phyloP scores from a whole-genome alignment of 352 stramenopile species.

The Elongisporangium prolatum region DNA sequence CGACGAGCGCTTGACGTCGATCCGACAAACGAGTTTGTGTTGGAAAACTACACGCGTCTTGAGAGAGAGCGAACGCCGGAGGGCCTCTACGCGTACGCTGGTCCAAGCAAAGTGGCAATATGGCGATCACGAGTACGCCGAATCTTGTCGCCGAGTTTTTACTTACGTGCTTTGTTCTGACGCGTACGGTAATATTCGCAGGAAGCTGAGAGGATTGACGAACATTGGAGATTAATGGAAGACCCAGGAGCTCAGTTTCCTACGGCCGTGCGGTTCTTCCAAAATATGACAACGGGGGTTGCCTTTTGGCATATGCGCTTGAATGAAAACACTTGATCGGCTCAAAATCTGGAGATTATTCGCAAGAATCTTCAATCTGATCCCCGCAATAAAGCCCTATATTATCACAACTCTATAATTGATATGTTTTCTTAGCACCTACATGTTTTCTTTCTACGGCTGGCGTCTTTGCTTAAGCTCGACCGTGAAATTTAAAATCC shows the following conservation, averaged over 20 bases:
- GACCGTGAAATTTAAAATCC: constrained; percentile 27
- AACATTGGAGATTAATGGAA: constrained; percentile 43
- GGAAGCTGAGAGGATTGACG: constrained; percentile 10
- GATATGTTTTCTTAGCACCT: constrained; percentile 18
- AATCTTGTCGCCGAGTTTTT: background rate
- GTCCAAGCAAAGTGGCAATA: constrained; percentile 44
- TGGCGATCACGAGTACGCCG: constrained; percentile 29
- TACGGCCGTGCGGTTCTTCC: constrained; percentile 37
- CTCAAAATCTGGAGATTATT: background rate
- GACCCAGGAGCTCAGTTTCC: constrained; percentile 19
- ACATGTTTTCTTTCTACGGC: constrained; percentile 23
- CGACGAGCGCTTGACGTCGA: constrained; percentile 55
- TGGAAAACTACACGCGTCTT: constrained; percentile 61
- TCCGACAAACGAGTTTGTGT: constrained; percentile 33
- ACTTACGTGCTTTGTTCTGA: background rate
- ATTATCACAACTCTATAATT: constrained; percentile 34
- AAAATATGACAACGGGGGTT: constrained; percentile 25
- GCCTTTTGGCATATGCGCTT: background rate
- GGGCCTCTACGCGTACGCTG: constrained; percentile 40
- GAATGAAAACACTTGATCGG: background rate
- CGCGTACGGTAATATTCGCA: constrained; percentile 4
- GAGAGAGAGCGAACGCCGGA: constrained; percentile 41
- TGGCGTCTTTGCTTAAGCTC: constrained; percentile 14
- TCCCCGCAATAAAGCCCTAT: constrained; percentile 13
- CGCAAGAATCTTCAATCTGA: background rate